Evolutionary conservation across 106 monocot genomes (phyloP).

Genomic region (Dioscorea zingiberensis): DNA sequence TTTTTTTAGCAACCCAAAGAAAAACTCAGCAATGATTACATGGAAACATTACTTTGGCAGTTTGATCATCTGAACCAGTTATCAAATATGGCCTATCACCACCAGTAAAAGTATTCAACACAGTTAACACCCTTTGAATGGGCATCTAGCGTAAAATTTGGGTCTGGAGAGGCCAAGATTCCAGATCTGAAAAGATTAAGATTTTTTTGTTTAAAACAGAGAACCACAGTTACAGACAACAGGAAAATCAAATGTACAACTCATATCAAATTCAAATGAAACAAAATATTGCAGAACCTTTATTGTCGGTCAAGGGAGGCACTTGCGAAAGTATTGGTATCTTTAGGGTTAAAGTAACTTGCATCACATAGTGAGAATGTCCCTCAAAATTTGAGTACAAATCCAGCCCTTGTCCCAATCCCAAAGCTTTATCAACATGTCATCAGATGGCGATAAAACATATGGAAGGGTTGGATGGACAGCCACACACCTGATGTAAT

Average conservation of each 20-base stretch:
- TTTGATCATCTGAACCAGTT: conserved; percentile 96
- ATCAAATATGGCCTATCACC: conserved; percentile 95
- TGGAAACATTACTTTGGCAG: conserved; percentile 69
- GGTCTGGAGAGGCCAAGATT: conserved; percentile 95
- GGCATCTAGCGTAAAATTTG: conserved; percentile 96
- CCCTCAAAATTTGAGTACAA: conserved; percentile 97
- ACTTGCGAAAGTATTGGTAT: conserved; percentile 98
- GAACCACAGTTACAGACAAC: not conserved
- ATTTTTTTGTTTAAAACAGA: too few species aligned
- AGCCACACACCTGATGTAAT: conserved; percentile 95
- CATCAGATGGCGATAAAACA: conserved; percentile 94
- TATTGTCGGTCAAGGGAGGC: conserved; percentile 95
- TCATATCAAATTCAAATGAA: too few species aligned
- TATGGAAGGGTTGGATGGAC: conserved; percentile 98
- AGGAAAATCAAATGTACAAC: conserved; percentile 1
- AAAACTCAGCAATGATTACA: too few species aligned
- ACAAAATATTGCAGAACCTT: conserved; percentile 41
- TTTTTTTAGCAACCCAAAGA: too few species aligned
- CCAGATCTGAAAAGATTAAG: conserved; percentile 62
- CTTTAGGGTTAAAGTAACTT: conserved; percentile 96
- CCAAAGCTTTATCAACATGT: conserved; percentile 99
- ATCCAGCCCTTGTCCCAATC: conserved; percentile 98
- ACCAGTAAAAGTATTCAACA: conserved; percentile 96
- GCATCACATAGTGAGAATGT: conserved; percentile 98
- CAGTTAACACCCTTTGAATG: conserved; percentile 95